These are phyloP conservation scores for Hirschfeldia incana DNA, from an alignment of 345 rosid species.

Conservation along the genomic window DNA sequence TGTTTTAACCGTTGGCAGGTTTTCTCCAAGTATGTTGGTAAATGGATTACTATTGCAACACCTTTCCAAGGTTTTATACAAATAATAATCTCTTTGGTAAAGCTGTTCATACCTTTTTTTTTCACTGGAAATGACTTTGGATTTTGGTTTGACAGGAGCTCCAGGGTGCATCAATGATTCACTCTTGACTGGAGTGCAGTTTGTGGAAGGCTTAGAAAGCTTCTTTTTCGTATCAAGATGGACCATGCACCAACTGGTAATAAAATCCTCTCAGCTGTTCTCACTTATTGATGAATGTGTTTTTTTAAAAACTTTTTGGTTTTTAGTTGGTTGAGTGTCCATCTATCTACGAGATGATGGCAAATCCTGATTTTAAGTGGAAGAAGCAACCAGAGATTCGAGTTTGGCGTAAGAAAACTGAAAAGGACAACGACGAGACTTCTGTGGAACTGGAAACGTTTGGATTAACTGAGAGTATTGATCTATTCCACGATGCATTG, in stretches of 20 bases:
- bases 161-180: conserved; percentile 90
- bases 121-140: conserved; percentile 14
- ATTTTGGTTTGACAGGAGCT: conserved; percentile 58
- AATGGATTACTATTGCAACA: conserved; percentile 87
- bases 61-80: conserved; percentile 77
- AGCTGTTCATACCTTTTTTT: neutral
- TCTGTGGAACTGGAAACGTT: conserved; percentile 59
- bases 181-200: conserved; percentile 87
- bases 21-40: conserved; percentile 68
- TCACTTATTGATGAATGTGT: conserved; percentile 10
- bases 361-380: conserved; percentile 79
- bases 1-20: conserved; percentile 49
- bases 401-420: conserved; percentile 66
- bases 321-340: conserved; percentile 82
- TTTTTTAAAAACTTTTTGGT: neutral
- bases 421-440: conserved; percentile 39
- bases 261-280: conserved; percentile 7
- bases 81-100: neutral
- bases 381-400: conserved; percentile 60
- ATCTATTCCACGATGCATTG: conserved; percentile 67
- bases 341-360: conserved; percentile 88
- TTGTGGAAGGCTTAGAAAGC: conserved; percentile 85
- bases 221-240: conserved; percentile 85
- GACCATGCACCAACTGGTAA: conserved; percentile 97
- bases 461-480: conserved; percentile 52